Evolutionary conservation across 2,329 filamentous ascomycete species (phyloP).

Genomic region (Cladosporium sphaerospermum): DNA sequence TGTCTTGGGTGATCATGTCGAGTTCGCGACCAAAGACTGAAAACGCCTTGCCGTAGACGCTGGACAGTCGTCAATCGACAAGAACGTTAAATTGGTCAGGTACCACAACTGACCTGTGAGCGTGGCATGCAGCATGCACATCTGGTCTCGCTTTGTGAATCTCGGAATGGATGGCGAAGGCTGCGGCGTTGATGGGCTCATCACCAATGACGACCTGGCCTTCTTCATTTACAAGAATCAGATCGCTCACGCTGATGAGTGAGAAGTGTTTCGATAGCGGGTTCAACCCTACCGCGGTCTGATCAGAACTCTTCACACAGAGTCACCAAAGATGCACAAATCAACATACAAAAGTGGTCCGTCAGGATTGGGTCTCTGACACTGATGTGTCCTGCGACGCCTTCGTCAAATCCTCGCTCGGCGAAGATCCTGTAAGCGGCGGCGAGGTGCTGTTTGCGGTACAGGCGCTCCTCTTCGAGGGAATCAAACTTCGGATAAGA

Average conservation of each 20-base stretch:
- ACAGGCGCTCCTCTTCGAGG: conserved; percentile 35
- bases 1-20: conserved; percentile 43
- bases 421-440: conserved; percentile 41
- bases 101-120: conserved; percentile 23
- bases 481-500: conserved; percentile 39
- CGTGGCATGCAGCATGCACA: conserved; percentile 40
- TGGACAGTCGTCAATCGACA: conserved; percentile 20
- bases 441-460: conserved; percentile 39
- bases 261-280: conserved; percentile 39
- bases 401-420: conserved; percentile 35
- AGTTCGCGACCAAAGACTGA: conserved; percentile 41
- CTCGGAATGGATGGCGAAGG: conserved; percentile 42
- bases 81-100: background rate
- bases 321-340: background rate
- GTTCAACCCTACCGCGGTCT: conserved; percentile 21
- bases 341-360: conserved; percentile 29
- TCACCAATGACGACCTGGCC: conserved; percentile 40
- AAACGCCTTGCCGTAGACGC: conserved; percentile 43
- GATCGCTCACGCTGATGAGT: conserved; percentile 39
- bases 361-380: conserved; percentile 33
- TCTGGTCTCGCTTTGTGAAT: conserved; percentile 40
- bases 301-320: background rate
- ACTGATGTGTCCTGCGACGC: conserved; percentile 40
- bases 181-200: conserved; percentile 39
- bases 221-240: conserved; percentile 40